Evolutionary conservation across 805 yeast species (phyloP).

Genomic region (Jamesozyma gamospora): DNA sequence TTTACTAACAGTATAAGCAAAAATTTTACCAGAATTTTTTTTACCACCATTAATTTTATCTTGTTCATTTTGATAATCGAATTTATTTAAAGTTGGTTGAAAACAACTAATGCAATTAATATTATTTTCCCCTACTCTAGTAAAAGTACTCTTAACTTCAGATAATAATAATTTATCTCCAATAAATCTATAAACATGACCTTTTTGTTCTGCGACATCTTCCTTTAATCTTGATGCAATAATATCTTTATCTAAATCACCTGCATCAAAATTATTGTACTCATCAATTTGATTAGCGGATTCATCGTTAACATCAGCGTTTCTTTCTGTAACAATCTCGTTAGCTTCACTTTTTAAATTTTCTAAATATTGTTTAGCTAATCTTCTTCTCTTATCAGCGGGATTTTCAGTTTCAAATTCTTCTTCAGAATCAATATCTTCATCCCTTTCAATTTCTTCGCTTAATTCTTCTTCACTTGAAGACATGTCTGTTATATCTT

Average conservation of each 20-base stretch:
- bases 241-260: conserved; percentile 81
- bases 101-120: conserved; percentile 37
- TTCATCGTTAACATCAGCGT: conserved; percentile 5
- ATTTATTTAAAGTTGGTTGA: conserved; percentile 30
- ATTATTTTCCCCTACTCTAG: conserved; percentile 53
- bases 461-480: conserved; percentile 38
- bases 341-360: conserved; percentile 56
- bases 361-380: conserved; percentile 86
- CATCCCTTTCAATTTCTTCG: conserved; percentile 32
- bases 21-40: conserved; percentile 44
- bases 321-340: conserved; percentile 24
- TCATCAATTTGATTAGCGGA: conserved; percentile 20
- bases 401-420: conserved; percentile 69
- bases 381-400: conserved; percentile 86
- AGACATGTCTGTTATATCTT: conserved; percentile 43
- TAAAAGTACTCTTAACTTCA: conserved; percentile 35
- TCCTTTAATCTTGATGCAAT: conserved; percentile 68
- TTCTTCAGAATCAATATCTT: conserved; percentile 53
- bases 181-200: conserved; percentile 63
- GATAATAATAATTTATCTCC: conserved; percentile 39
- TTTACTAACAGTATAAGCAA: conserved; percentile 72
- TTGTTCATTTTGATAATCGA: conserved; percentile 15
- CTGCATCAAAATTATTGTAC: conserved; percentile 67
- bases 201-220: conserved; percentile 86
- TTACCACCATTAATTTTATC: conserved; percentile 38